Evolutionary conservation across 441 rosid species (phyloP).

Genomic region (Flueggea neowawraea): DNA sequence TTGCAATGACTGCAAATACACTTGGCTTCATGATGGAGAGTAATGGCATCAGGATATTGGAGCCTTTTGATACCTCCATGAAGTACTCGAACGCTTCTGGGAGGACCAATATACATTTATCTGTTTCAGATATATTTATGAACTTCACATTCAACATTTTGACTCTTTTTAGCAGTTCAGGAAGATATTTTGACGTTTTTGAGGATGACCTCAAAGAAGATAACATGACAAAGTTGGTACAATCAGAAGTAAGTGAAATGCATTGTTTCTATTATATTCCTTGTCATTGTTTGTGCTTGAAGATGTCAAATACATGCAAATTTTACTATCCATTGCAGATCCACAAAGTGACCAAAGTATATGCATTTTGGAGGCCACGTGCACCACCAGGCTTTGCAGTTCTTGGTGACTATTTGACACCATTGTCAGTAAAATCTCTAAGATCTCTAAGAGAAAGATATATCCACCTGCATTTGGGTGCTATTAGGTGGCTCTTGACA

Average conservation of each 20-base stretch:
- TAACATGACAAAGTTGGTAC: constrained; percentile 92
- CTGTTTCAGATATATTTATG: constrained; percentile 89
- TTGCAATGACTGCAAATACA: constrained; percentile 79
- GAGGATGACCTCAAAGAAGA: constrained; percentile 86
- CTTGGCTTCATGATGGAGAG: constrained; percentile 97
- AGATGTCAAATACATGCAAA: background rate
- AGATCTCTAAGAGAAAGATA: too few species aligned
- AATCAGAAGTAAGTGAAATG: constrained; percentile 54
- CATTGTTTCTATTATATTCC: constrained; percentile 7
- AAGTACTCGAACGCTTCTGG: constrained; percentile 91
- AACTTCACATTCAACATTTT: constrained; percentile 95
- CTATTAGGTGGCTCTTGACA: too few species aligned
- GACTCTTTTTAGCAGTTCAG: constrained; percentile 88
- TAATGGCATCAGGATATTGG: constrained; percentile 90
- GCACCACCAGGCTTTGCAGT: constrained; percentile 98
- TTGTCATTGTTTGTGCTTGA: background rate
- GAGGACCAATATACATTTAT: constrained; percentile 67
- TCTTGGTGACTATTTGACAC: constrained; percentile 94
- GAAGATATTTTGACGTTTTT: constrained; percentile 91
- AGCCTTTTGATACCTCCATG: constrained; percentile 86
- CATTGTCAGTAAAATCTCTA: constrained; percentile 53
- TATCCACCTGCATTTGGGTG: too few species aligned
- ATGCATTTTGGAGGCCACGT: constrained; percentile 90
- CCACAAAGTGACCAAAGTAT: constrained; percentile 54
- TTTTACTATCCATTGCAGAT: constrained; percentile 39